These are phyloP conservation scores for Gelatoporia subvermispora DNA, from an alignment of 768 basidiomycete genomes.

Conservation along the genomic window DNA sequence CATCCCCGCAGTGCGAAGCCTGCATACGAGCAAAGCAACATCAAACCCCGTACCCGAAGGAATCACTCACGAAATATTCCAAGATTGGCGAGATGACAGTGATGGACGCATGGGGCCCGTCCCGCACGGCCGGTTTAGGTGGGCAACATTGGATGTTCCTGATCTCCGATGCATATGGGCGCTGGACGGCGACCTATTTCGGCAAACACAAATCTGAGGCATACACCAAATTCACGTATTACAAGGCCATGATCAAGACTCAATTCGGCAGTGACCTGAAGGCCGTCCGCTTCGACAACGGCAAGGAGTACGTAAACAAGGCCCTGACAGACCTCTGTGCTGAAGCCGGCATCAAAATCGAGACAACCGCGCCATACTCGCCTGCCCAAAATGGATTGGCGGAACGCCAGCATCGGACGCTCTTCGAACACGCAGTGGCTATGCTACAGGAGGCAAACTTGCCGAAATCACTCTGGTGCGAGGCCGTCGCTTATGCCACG, in stretches of 20 bases:
- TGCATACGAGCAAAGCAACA: constrained; percentile 21
- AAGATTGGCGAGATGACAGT: neutral
- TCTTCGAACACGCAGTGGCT: constrained; percentile 10
- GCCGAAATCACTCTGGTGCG: constrained; percentile 17
- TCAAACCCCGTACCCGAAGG: neutral
- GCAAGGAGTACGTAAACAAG: constrained; percentile 18
- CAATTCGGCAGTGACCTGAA: constrained; percentile 8
- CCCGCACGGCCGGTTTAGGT: neutral
- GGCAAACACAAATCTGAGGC: constrained; percentile 1
- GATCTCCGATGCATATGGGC: neutral
- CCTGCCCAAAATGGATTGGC: constrained; percentile 19
- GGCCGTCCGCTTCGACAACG: constrained; percentile 17
- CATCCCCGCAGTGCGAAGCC: constrained; percentile 9
- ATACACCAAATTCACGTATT: neutral
- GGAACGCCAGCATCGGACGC: constrained; percentile 20
- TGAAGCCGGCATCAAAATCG: constrained; percentile 12
- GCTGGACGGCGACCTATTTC: neutral
- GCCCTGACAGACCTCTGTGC: constrained; percentile 5
- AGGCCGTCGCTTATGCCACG: constrained; percentile 12
- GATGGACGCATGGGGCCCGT: neutral
- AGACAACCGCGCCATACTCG: constrained; percentile 17
- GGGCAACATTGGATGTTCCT: neutral
- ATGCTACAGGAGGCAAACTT: constrained; percentile 13
- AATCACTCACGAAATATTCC: constrained; percentile 3
- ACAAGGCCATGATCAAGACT: constrained; percentile 1